Percentiles rank a stretch among this genome's conserved stretches.
These are phyloP conservation scores for Edaphochlamys debaryana DNA, from an alignment of 139 green algal genomes.

Conservation along the genomic window DNA sequence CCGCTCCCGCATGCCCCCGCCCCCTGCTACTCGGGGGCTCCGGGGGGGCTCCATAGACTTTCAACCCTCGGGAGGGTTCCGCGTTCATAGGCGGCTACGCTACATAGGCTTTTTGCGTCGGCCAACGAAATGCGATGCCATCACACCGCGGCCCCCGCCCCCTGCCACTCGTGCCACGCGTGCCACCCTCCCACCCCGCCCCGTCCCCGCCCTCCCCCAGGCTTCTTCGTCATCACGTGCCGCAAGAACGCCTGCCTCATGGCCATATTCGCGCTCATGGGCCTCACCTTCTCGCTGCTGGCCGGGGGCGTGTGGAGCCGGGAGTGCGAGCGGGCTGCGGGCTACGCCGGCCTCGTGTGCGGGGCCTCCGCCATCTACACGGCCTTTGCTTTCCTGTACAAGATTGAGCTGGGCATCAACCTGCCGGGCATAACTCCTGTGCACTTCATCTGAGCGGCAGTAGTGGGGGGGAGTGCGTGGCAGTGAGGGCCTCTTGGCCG, in stretches of 20 bases:
- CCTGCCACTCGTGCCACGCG: too few species aligned
- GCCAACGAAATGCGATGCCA: too few species aligned
- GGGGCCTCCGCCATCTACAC: constrained; percentile 69
- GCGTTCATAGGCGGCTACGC: too few species aligned
- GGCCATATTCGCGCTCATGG: constrained; percentile 62
- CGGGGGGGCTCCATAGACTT: too few species aligned
- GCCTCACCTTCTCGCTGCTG: constrained; percentile 74
- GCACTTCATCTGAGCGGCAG: not conserved
- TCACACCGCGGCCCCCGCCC: too few species aligned
- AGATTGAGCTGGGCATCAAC: constrained; percentile 45
- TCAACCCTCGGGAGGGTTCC: too few species aligned
- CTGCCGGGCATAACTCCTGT: constrained; percentile 38
- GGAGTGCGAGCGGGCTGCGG: constrained; percentile 49
- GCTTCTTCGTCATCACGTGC: constrained; percentile 65
- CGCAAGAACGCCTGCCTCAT: constrained; percentile 63
- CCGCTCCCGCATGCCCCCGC: too few species aligned
- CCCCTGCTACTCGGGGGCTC: too few species aligned
- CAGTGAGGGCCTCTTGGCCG: too few species aligned
- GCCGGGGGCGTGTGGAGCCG: constrained; percentile 51
- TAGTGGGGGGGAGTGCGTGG: too few species aligned
- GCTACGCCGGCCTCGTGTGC: constrained; percentile 73
- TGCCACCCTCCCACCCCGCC: too few species aligned
- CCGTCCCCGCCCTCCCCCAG: not conserved
- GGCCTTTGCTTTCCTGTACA: constrained; percentile 67
- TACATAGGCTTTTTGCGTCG: too few species aligned